These are phyloP conservation scores for Mucor plumbeus DNA, from an alignment of 371 early-diverging fungal species.

Conservation along the genomic window DNA sequence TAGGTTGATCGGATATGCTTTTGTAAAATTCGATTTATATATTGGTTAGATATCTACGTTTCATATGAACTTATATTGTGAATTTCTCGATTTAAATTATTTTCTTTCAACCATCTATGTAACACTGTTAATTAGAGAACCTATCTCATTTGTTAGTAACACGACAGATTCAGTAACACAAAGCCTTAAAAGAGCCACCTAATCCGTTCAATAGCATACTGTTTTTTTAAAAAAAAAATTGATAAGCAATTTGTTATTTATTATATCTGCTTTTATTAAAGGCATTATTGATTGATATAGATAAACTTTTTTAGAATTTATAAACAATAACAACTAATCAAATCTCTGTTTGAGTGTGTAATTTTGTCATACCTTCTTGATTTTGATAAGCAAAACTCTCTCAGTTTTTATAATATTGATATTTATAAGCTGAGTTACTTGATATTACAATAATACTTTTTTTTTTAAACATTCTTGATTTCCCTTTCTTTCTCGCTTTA, in stretches of 20 bases:
- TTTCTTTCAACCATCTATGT: constrained; percentile 1
- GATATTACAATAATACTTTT: neutral
- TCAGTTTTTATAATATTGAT: neutral
- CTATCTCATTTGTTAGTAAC: neutral
- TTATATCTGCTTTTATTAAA: neutral
- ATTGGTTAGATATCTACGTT: neutral
- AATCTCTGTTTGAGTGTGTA: neutral
- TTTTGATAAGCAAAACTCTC: constrained; percentile 1
- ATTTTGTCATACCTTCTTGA: neutral
- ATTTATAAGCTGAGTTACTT: constrained; percentile 1
- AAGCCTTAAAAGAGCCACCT: neutral
- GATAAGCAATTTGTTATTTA: neutral
- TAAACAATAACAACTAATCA: neutral
- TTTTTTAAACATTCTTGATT: constrained; percentile 10
- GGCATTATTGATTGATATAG: neutral
- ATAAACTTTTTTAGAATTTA: neutral
- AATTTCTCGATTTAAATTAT: neutral
- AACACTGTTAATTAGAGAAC: constrained; percentile 1
- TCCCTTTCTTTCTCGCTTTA: constrained; percentile 64
- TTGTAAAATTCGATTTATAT: no score
- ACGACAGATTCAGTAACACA: constrained; percentile 3
- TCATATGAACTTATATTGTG: neutral
- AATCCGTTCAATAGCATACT: neutral
- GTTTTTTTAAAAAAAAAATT: neutral
- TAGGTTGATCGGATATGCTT: no score